Conservation (phyloP, 257 asterid species). For the Petrea volubilis region DNA sequence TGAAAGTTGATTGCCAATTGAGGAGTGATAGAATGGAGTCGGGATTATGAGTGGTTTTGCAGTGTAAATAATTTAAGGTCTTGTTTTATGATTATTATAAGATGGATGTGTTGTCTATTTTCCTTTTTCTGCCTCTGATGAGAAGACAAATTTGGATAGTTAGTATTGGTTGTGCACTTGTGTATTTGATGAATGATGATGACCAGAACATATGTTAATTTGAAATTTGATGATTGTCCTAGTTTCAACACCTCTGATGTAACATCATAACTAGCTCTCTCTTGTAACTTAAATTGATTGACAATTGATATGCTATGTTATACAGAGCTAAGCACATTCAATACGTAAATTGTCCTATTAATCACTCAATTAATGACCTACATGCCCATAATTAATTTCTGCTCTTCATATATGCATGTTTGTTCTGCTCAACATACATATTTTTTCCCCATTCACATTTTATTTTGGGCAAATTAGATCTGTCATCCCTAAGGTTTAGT, state of each 20-base stretch:
- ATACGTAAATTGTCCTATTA: background rate
- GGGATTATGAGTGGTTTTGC: conserved; percentile 14
- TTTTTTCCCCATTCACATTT: too few relatives aligned
- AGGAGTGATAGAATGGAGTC: conserved; percentile 19
- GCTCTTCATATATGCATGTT: background rate
- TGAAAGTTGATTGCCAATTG: conserved; percentile 13
- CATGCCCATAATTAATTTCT: background rate
- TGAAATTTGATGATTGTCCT: conserved; percentile 3
- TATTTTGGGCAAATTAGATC: too few relatives aligned
- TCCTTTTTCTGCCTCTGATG: background rate
- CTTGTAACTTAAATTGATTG: background rate
- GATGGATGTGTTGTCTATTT: background rate
- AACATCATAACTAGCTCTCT: too few relatives aligned
- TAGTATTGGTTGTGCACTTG: background rate
- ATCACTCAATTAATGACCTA: background rate
- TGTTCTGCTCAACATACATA: background rate
- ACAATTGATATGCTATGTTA: conserved; percentile 9
- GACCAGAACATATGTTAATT: background rate
- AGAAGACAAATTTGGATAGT: background rate
- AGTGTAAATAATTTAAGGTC: conserved; percentile 15
- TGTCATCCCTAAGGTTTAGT: too few relatives aligned
- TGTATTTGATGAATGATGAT: too few relatives aligned
- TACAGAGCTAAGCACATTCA: background rate
- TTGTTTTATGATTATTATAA: background rate
- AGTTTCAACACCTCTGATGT: background rate